Conservation (phyloP, 192 early-diverging fungal species). For the Allomyces arbusculus region DNA sequence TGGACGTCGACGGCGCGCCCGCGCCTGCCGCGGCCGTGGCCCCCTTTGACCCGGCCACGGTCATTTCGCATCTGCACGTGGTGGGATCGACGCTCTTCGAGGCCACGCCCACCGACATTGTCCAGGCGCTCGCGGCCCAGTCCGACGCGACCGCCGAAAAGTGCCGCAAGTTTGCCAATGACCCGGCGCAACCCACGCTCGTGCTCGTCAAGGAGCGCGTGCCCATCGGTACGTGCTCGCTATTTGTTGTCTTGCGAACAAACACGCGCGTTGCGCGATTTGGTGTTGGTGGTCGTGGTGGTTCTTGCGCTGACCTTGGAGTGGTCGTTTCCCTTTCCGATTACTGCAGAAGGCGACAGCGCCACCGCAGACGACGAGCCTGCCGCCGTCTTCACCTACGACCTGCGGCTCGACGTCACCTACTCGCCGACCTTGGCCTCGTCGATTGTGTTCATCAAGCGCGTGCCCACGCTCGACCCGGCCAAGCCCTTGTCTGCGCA, state of each 20-base stretch:
- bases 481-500: constrained; percentile 50
- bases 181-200: constrained; percentile 43
- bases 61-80: not conserved
- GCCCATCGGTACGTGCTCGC: too few relatives aligned
- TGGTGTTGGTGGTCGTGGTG: too few relatives aligned
- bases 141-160: constrained; percentile 45
- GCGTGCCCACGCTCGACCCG: constrained; percentile 44
- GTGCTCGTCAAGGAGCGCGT: constrained; percentile 59
- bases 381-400: constrained; percentile 17
- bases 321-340: too few relatives aligned
- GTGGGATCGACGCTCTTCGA: not conserved
- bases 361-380: not conserved
- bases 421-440: constrained; percentile 50
- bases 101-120: constrained; percentile 18
- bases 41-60: not conserved
- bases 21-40: not conserved
- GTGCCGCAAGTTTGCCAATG: constrained; percentile 54
- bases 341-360: not conserved
- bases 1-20: not conserved
- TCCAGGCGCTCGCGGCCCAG: constrained; percentile 32
- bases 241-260: too few relatives aligned
- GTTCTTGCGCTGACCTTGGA: too few relatives aligned
- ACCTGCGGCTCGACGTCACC: constrained; percentile 47
- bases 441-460: constrained; percentile 62
- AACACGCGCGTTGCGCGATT: too few relatives aligned